These are phyloP conservation scores for Pleurotus platypus DNA, from an alignment of 768 basidiomycete genomes.

Conservation along the genomic window DNA sequence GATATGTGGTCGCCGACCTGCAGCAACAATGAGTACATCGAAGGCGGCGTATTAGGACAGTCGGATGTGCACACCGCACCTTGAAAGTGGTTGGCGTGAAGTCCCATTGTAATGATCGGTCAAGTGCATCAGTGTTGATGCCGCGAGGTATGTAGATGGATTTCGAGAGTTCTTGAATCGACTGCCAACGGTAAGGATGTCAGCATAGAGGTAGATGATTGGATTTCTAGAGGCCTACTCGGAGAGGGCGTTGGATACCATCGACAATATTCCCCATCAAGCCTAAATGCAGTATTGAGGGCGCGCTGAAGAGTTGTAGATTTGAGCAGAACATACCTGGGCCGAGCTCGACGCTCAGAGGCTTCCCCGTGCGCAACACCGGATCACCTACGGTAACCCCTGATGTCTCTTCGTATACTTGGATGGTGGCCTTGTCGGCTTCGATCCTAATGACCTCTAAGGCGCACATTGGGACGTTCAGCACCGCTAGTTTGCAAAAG, in stretches of 20 bases:
- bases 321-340: conserved; percentile 59
- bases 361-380: conserved; percentile 95
- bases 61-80: conserved; percentile 31
- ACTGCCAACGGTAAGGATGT: conserved; percentile 31
- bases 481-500: too few relatives aligned
- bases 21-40: conserved; percentile 8
- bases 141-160: conserved; percentile 99
- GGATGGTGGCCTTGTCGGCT: conserved; percentile 95
- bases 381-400: conserved; percentile 99
- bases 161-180: conserved; percentile 94
- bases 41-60: background rate
- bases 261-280: conserved; percentile 99
- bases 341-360: conserved; percentile 94
- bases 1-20: conserved; percentile 96
- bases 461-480: background rate
- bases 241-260: conserved; percentile 90
- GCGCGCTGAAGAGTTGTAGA: background rate
- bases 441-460: conserved; percentile 99
- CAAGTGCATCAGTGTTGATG: conserved; percentile 95
- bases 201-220: background rate
- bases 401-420: conserved; percentile 99
- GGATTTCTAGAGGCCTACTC: conserved; percentile 45
- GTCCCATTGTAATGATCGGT: conserved; percentile 89
- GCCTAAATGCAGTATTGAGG: conserved; percentile 42
- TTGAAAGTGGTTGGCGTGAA: conserved; percentile 83